Percentiles rank a stretch among this genome's conserved stretches.
These are phyloP conservation scores for Brasenia schreberi DNA, from an alignment of 164 flowering plant genomes.

Conservation along the genomic window DNA sequence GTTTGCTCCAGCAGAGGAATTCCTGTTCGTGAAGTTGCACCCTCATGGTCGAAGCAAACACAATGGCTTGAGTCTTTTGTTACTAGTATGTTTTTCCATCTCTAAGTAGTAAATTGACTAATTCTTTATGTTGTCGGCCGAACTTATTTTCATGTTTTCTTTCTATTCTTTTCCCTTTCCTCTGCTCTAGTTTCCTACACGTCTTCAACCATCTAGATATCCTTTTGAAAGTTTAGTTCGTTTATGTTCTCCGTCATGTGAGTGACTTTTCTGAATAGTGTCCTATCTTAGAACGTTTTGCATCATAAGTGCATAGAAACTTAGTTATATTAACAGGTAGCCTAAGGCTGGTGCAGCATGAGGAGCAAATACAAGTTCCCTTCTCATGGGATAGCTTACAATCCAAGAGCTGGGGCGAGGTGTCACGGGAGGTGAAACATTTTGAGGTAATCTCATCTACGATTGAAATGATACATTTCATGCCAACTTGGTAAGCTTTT, in stretches of 20 bases:
- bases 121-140: too few species aligned
- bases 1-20: conserved; percentile 53
- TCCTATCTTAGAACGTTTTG: too few species aligned
- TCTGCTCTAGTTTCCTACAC: too few species aligned
- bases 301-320: too few species aligned
- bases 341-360: conserved; percentile 78
- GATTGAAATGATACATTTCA: not conserved
- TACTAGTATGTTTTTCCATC: conserved; percentile 39
- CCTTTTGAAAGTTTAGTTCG: too few species aligned
- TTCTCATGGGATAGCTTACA: conserved; percentile 34
- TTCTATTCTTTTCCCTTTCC: too few species aligned
- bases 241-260: too few species aligned
- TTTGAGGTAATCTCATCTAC: conserved; percentile 35
- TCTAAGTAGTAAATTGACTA: not conserved
- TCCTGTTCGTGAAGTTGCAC: conserved; percentile 64
- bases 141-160: too few species aligned
- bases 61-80: conserved; percentile 83
- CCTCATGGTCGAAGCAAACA: conserved; percentile 55
- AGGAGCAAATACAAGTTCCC: conserved; percentile 55
- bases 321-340: conserved; percentile 29
- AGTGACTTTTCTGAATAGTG: too few species aligned
- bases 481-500: not conserved
- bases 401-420: conserved; percentile 40
- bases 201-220: too few species aligned
- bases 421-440: conserved; percentile 50